Percentiles rank a stretch among this genome's conserved stretches.
Evolutionary conservation across 805 yeast genomes (phyloP).

Genomic region (Ascoidea rubescens): DNA sequence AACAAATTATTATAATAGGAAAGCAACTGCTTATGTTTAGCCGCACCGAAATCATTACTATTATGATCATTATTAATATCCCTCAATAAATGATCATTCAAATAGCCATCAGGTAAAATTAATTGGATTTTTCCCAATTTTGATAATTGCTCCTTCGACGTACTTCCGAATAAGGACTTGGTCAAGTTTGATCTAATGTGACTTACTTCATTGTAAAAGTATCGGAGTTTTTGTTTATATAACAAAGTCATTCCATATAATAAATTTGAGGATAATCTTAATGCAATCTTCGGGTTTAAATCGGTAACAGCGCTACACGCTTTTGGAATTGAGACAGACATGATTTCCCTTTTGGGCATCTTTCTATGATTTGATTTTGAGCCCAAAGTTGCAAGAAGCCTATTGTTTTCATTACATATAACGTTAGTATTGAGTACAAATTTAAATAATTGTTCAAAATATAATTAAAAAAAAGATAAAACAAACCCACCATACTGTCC

Average conservation of each 20-base stretch:
- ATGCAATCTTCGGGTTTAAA: constrained; percentile 7
- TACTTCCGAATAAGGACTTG: not conserved
- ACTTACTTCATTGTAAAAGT: constrained; percentile 19
- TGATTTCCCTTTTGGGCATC: constrained; percentile 20
- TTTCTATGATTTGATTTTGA: constrained; percentile 17
- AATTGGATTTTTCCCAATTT: not conserved
- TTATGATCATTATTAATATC: too few species aligned
- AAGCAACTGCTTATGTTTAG: not conserved
- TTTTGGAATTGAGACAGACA: constrained; percentile 27
- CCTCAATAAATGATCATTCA: not conserved
- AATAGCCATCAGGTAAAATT: not conserved
- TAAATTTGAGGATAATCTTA: constrained; percentile 25
- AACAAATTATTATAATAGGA: constrained; percentile 5
- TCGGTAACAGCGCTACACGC: constrained; percentile 20
- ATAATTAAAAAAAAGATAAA: too few species aligned
- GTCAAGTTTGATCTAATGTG: constrained; percentile 1
- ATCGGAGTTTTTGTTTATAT: constrained; percentile 33
- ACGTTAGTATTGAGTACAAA: constrained; percentile 6
- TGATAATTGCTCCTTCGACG: not conserved
- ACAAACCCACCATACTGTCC: constrained; percentile 13
- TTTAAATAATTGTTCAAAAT: constrained; percentile 5
- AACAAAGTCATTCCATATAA: constrained; percentile 32
- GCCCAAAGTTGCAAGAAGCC: constrained; percentile 29
- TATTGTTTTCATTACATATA: constrained; percentile 3
- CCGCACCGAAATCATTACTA: not conserved